Evolutionary conservation across 2,329 filamentous ascomycete genomes (phyloP), one percentile per base, ranked within the genome.

Genomic region (Penicillium sp.): DNA sequence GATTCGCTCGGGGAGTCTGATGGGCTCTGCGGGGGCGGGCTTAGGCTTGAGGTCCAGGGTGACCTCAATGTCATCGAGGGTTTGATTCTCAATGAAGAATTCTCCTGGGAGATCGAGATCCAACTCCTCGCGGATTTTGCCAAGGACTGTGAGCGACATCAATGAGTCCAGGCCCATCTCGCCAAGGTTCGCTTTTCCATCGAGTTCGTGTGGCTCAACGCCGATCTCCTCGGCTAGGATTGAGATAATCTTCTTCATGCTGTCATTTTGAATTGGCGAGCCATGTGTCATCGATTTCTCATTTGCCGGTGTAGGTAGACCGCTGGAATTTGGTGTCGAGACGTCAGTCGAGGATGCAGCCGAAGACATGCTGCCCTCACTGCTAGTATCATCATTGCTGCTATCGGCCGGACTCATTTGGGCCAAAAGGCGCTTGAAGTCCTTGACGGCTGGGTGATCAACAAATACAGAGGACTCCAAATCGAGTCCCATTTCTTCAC

Each of bases 401-500:
- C 46, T 52, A 31, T 69, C 65, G 18, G 60, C 59, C 11, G 70
- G 64, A 18, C 62, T 61, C 45, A 65, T 60, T 37, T 68, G 63
- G 2, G 55, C 49, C 54, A 83, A 75, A 63, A 80, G 76, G 54
- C 75, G 75, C 71, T 82, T 82, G 72, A 83, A 76, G 55, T 80
- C 78, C 30, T 80, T 80, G 49, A 83, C 77, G 9, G 79, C 82
- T 2, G 80, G 74, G 50, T 79, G 77, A 53, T 83, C 80, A 5
- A 79, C 80, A 69, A 83, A 83, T 18, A 83, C 69, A 25, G 77
- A 77, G 10, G 79, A 80, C 48, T 78, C 76, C 48, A 83, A 76
- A 44, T 82, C 80, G 53, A 83, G 69, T 52, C 80, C 77, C 18
- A 83, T 72, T 38, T 83, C 80, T 61, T 83, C 80, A 34, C 80